Base-by-base conservation (phyloP, 2,329 filamentous ascomycete genomes). In the Monilinia aucupariae region DNA sequence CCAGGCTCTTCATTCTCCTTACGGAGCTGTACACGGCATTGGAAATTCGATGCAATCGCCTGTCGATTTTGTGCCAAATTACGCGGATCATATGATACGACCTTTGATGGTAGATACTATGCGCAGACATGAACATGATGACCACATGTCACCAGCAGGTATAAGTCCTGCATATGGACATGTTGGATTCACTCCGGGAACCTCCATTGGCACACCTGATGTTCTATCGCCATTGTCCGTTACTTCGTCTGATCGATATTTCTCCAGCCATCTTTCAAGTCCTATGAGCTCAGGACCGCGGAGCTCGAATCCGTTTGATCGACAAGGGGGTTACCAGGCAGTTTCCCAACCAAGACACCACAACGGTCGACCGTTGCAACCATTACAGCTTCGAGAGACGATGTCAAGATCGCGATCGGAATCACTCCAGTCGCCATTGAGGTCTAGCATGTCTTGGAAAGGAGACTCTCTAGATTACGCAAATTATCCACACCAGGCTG, bases 71-170 rank as follows among this genome's bases (percentile, higher is more conserved):
- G 71, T 68, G 39, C 77, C 81, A 37, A 76, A 79, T 3, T 86
- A 85, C 70, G 75, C 79, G 7, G 82, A 85, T 65, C 84, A 87
- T 76, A 68, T 73, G 76, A 73, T 74, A 76, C 81, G 87, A 39
- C 85, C 88, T 2, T 73, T 91, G 66, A 85, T 89, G 76, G 80
- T 90, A 30, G 88, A 91, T 69, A 82, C 82, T 0, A 81, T 89
- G 66, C 80, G 87, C 65, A 82, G 87, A 68, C 69, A 80, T 34
- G 83, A 87, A 9, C 80, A 82, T 13, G 84, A 85, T n/a, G 83
- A 86, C 27, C 85, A 88, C 69, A 79, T 87, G 68, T 89, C 88
- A 13, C 82, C 87, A 0, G 84, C 85, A 0, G 85, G 84, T 13
- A 79, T 91, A 32, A 89, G 83, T 66, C 85, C 87, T 32, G 84